Evolutionary conservation across 257 asterid genomes (phyloP).

Genomic region (Cordia subcordata): DNA sequence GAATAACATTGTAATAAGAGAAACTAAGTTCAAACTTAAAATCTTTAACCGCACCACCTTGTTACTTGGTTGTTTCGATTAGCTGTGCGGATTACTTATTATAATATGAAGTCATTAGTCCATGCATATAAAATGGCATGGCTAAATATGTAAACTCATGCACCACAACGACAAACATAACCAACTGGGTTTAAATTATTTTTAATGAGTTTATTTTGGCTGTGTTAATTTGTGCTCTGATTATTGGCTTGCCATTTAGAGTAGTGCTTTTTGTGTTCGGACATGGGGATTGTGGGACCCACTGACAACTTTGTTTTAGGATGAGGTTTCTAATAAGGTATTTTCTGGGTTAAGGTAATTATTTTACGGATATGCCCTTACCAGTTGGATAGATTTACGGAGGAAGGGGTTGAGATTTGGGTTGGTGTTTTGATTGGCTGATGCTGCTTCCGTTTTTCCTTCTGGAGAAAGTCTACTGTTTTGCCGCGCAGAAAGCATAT

Average conservation of each 20-base stretch:
- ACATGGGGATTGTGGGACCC: slow-evolving; percentile 37
- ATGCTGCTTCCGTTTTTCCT: slow-evolving; percentile 3
- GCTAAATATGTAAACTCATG: background rate
- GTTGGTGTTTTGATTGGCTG: slow-evolving; percentile 26
- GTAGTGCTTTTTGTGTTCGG: slow-evolving; percentile 22
- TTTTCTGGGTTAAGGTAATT: slow-evolving; percentile 10
- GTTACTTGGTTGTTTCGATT: too few relatives aligned
- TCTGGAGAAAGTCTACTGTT: background rate
- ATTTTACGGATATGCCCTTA: slow-evolving; percentile 2
- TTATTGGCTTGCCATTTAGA: slow-evolving; percentile 16
- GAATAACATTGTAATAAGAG: too few relatives aligned
- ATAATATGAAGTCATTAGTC: background rate
- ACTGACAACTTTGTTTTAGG: slow-evolving; percentile 2
- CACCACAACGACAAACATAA: slow-evolving; percentile 17
- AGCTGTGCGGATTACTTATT: too few relatives aligned
- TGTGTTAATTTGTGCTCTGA: too few relatives aligned
- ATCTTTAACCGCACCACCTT: too few relatives aligned
- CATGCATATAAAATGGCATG: background rate
- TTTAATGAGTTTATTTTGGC: too few relatives aligned
- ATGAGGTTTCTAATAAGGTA: background rate
- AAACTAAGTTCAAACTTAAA: too few relatives aligned
- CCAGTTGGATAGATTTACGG: slow-evolving; percentile 20
- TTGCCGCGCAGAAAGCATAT: background rate
- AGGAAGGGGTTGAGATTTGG: slow-evolving; percentile 4
- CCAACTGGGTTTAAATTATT: slow-evolving; percentile 17